Evolutionary conservation across 129 eudicot species (phyloP).

Genomic region (Arctium minus): DNA sequence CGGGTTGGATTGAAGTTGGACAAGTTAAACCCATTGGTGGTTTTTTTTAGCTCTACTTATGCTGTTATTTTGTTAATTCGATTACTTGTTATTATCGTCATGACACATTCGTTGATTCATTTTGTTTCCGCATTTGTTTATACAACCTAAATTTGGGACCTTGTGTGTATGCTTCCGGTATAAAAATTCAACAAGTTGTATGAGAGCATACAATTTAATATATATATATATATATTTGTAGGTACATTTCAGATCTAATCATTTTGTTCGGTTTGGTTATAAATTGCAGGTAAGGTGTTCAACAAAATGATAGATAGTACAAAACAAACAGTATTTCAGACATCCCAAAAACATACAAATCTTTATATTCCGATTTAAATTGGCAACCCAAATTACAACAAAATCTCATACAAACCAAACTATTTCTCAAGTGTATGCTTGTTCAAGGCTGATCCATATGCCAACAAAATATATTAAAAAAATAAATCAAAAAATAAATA

Average conservation of each 20-base stretch:
- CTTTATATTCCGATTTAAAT: slow-evolving; percentile 5
- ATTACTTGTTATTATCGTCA: too few relatives aligned
- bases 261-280: too few relatives aligned
- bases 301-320: too few relatives aligned
- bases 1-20: too few relatives aligned
- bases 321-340: not conserved
- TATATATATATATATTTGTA: not conserved
- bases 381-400: slow-evolving; percentile 9
- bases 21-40: too few relatives aligned
- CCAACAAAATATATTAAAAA: slow-evolving; percentile 17
- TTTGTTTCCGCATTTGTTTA: not conserved
- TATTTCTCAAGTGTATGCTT: slow-evolving; percentile 4
- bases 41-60: too few relatives aligned
- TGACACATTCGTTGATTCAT: not conserved
- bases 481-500: slow-evolving; percentile 9
- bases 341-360: not conserved
- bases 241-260: too few relatives aligned
- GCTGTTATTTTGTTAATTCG: too few relatives aligned
- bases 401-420: slow-evolving; percentile 19
- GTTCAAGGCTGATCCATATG: slow-evolving; percentile 12
- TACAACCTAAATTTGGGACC: too few relatives aligned
- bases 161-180: too few relatives aligned
- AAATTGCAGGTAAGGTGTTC: too few relatives aligned
- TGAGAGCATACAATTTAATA: not conserved
- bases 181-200: not conserved